phyloP scores from a whole-genome alignment of 805 yeast genomes.

The Cyberlindnera galapagoensis region DNA sequence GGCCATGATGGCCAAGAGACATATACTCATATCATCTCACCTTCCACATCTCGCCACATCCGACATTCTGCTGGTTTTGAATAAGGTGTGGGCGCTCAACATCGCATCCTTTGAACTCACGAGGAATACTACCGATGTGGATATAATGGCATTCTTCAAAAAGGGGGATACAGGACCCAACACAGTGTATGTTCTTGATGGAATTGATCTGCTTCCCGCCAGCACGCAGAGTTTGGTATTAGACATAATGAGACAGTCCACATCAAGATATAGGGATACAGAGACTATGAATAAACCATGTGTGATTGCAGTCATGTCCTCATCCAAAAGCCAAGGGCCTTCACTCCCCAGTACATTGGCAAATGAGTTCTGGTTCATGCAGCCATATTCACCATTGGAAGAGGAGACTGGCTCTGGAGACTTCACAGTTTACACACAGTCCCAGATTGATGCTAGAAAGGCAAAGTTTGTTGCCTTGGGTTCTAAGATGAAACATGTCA shows the following conservation, averaged over 20 bases:
- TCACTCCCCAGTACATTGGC: too few relatives aligned
- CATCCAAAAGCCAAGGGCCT: too few relatives aligned
- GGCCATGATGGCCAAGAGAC: constrained; percentile 21
- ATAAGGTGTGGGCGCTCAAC: constrained; percentile 9
- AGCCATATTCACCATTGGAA: constrained; percentile 17
- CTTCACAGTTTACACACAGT: constrained; percentile 3
- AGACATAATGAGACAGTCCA: constrained; percentile 5
- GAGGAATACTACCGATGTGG: background rate
- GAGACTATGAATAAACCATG: too few relatives aligned
- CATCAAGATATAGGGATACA: too few relatives aligned
- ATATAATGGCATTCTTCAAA: constrained; percentile 1
- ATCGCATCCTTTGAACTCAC: constrained; percentile 1
- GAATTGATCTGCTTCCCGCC: constrained; percentile 8
- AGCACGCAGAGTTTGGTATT: constrained; percentile 3
- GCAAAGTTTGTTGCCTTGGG: constrained; percentile 1
- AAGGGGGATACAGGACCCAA: constrained; percentile 7
- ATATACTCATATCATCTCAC: constrained; percentile 22
- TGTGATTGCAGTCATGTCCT: too few relatives aligned
- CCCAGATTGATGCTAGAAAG: too few relatives aligned
- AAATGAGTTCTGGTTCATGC: constrained; percentile 28
- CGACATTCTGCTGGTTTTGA: constrained; percentile 14
- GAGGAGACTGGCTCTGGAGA: background rate
- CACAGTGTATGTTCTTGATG: constrained; percentile 7
- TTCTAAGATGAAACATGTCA: constrained; percentile 5
- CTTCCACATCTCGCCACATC: constrained; percentile 10